Base-by-base conservation (phyloP, 1,139 yeast species). In the Suhomyces bokatorum region DNA sequence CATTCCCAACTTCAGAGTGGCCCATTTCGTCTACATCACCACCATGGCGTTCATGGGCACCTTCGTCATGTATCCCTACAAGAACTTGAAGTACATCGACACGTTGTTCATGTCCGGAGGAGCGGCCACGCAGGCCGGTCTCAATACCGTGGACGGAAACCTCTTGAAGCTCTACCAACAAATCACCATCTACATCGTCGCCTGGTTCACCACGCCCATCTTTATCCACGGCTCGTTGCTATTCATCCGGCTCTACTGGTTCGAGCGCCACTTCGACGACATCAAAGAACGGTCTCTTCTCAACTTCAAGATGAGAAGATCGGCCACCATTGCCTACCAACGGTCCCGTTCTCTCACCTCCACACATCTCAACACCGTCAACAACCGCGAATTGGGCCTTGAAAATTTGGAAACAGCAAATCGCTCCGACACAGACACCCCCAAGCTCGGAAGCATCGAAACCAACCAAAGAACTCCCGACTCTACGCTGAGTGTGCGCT, bases 111-210 rank as follows among this genome's bases (percentile, higher is more conserved):
- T 88, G 45, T 77, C 90, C 0, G 68, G 83, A 6, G 93, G 96
- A 4, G 81, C 93, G 0, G 69, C 85, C 3, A 89, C 99, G 0
- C 97, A 91, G 60, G 96, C 97, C 1, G 99, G 99, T 0, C 69
- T 95, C 47, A 89, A 89, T 58, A 84, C 97, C 0, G 72, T 87
- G 16, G 80, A 89, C 58, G 55, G 85, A 32, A 87, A 87, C 58
- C 63, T 68, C 0, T 55, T 88, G 48, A 66, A 73, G 1, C 63
- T 87, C 39, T 91, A 85, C 66, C 98, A 93, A 63, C 97, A 91
- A 61, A 77, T 90, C 16, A 66, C 77, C 14, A 62, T 87, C 3
- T 87, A 83, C 57, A 53, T 84, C 8, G 48, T 80, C 2, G 69
- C 95, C 30, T 73, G 81, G 52, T 55, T 89, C 17, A 79, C 96